These are phyloP conservation scores for Vigna nakashimae DNA, from an alignment of 306 rosid genomes.

Conservation along the genomic window DNA sequence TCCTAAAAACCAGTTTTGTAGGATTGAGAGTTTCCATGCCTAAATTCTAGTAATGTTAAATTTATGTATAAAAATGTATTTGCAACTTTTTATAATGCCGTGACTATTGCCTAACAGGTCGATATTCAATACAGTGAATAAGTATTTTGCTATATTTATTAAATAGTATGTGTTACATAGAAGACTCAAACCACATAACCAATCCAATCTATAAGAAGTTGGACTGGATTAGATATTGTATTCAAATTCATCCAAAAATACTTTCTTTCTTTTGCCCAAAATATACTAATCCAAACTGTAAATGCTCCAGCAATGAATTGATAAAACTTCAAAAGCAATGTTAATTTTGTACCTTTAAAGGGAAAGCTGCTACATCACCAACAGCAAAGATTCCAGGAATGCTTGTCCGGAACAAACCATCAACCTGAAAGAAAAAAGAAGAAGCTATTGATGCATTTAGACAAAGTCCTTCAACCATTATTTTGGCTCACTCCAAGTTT, in stretches of 20 bases:
- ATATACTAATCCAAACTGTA: not conserved
- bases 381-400: conserved; percentile 85
- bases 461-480: not conserved
- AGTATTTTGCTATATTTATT: not conserved
- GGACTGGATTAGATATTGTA: not conserved
- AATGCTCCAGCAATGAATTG: not conserved
- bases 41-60: not conserved
- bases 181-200: not conserved
- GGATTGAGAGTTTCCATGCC: not conserved
- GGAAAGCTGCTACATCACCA: conserved; percentile 94
- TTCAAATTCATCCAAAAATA: not conserved
- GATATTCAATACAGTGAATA: not conserved
- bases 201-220: not conserved
- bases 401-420: conserved; percentile 82
- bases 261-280: not conserved
- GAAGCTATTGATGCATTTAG: conserved; percentile 23
- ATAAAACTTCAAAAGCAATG: conserved; percentile 22
- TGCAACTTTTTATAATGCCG: not conserved
- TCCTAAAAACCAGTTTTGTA: not conserved
- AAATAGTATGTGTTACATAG: not conserved
- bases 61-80: conserved; percentile 39
- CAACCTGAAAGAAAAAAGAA: conserved; percentile 61
- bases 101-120: not conserved
- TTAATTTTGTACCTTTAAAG: conserved; percentile 68
- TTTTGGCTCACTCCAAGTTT: conserved; percentile 31